A percentile compares a stretch with the other conserved stretches of the same genome.
phyloP scores from a whole-genome alignment of 768 basidiomycete species.

The Kwoniella pini region DNA sequence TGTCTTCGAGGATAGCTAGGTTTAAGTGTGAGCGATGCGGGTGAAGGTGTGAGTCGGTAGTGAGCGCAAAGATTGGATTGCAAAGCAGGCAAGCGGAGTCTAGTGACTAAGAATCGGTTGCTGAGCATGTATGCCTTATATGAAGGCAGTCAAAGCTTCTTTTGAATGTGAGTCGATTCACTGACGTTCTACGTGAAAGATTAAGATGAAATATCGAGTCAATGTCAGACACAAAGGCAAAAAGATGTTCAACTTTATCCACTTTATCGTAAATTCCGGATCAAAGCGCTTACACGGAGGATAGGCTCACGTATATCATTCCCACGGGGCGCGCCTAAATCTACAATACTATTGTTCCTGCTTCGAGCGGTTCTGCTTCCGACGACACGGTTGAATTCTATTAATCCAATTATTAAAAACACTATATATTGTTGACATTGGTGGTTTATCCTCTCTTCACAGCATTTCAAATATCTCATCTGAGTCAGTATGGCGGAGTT shows the following conservation, averaged over 20 bases:
- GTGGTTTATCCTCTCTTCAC: no score
- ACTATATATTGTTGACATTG: no score
- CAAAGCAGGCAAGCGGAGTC: background rate
- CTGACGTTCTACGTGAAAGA: no score
- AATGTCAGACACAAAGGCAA: background rate
- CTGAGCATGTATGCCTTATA: slow-evolving; percentile 23
- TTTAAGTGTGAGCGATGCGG: background rate
- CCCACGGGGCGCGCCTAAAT: background rate
- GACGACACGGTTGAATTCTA: no score
- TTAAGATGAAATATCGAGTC: no score
- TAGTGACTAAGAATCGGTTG: background rate
- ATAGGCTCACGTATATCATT: background rate
- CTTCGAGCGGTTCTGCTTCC: no score
- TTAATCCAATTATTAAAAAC: no score
- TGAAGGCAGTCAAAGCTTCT: background rate
- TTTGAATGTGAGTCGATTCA: background rate
- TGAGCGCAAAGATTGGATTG: background rate
- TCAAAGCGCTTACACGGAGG: background rate
- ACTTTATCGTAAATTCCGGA: background rate
- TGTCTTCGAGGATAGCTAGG: background rate
- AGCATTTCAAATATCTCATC: no score
- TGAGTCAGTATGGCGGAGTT: slow-evolving; percentile 28
- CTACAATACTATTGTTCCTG: background rate
- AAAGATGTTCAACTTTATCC: background rate
- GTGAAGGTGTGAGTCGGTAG: slow-evolving; percentile 5